Evolutionary conservation across 495 filamentous ascomycete species (phyloP), one percentile per base, ranked within the genome.

Genomic region (Trichoderma orchidacearum): DNA sequence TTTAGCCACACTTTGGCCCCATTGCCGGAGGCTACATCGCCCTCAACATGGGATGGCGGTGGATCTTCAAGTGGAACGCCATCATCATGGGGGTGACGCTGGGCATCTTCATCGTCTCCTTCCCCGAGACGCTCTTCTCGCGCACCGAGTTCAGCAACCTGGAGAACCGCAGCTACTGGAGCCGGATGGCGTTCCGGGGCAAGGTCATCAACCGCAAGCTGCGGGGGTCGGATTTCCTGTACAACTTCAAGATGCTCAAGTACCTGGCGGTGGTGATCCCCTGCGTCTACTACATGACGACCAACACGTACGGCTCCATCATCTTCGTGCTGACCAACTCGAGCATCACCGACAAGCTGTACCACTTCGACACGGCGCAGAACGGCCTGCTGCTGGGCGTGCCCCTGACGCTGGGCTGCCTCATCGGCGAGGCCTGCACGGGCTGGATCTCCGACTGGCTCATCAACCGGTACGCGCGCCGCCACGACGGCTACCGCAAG

Each of bases 91-190:
- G 54, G 11, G 23, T 56, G 35, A 55, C 60, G 50, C 59, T 63
- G 45, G 36, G 51, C 23, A 29, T 64, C 30, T 61, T 58, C 29
- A 48, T 67, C 45, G 60, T 67, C 31, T 60, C 61, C 52, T 62
- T 67, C 58, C 64, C 64, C 13, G 64, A 67, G 56, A 67, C 64
- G 7, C 61, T 67, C 41, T 67, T 64, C 61, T 61, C 60, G 1
- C 62, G 64, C 18, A 60, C 62, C 56, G 59, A 61, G 2, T 50
- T 45, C 31, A 53, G 48, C 18, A 56, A 57, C 28, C 59, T 59
- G 3, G 57, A 62, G 13, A 58, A 60, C 53, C 64, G 64, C 51
- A 59, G 30, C 29, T 64, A 64, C 48, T 48, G 30, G 15, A 21
- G 60, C 27, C 59, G 63, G 48, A 60, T 67, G 25, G 53, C 60